phyloP scores from a whole-genome alignment of 768 basidiomycete genomes.

The Gloeopeniophorella convolvens region DNA sequence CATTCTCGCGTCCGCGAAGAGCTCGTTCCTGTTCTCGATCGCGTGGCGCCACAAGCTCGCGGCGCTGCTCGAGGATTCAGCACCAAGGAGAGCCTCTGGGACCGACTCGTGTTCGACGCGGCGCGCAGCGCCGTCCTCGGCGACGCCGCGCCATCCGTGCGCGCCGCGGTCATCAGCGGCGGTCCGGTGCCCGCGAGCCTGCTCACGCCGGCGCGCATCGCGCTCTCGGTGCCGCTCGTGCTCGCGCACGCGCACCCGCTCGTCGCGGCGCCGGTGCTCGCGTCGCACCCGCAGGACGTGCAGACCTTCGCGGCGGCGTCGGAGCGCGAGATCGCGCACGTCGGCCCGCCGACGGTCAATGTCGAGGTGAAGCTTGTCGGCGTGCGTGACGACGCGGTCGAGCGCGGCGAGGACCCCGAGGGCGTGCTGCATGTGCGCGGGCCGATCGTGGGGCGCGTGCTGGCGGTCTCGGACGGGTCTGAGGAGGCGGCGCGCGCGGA shows the following conservation, averaged over 20 bases:
- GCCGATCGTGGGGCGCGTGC: constrained; percentile 57
- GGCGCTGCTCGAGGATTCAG: constrained; percentile 66
- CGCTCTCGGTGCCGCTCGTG: constrained; percentile 72
- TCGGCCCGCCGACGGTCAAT: constrained; percentile 81
- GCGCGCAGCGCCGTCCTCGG: constrained; percentile 58
- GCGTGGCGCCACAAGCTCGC: constrained; percentile 77
- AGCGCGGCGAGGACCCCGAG: constrained; percentile 57
- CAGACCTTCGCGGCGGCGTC: constrained; percentile 48
- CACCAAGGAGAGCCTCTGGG: constrained; percentile 78
- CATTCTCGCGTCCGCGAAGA: constrained; percentile 50
- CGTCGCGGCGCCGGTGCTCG: constrained; percentile 71
- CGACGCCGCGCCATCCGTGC: constrained; percentile 51
- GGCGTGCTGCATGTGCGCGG: constrained; percentile 63
- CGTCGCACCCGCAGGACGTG: constrained; percentile 79
- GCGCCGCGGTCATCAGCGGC: constrained; percentile 66
- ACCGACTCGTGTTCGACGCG: constrained; percentile 65
- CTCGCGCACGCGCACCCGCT: constrained; percentile 54
- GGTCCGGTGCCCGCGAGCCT: constrained; percentile 46
- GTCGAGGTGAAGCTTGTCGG: constrained; percentile 75
- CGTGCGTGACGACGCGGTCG: constrained; percentile 58
- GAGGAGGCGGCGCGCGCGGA: constrained; percentile 20
- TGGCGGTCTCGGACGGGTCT: constrained; percentile 35
- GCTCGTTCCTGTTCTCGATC: constrained; percentile 49
- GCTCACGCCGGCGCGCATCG: constrained; percentile 60
- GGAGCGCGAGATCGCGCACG: constrained; percentile 41